Evolutionary conservation across 202 grass and related monocot genomes (phyloP).

Genomic region (Bolboschoenoplectus hybrid): DNA sequence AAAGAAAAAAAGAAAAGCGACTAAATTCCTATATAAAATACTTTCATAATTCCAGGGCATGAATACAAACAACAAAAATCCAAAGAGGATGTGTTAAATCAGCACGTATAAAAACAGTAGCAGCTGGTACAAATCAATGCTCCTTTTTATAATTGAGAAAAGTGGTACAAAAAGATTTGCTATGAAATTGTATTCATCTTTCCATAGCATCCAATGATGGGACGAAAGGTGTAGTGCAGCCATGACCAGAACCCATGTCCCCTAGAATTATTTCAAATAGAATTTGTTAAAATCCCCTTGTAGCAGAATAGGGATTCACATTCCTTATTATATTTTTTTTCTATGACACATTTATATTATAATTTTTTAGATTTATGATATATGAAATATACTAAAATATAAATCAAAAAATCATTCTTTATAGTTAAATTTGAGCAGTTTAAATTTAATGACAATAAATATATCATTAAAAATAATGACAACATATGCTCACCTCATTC

Average conservation of each 20-base stretch:
- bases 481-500: no score
- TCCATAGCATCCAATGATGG: not conserved
- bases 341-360: no score
- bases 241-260: not conserved
- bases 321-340: no score
- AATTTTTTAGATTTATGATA: no score
- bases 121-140: not conserved
- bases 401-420: no score
- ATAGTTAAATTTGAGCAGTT: no score
- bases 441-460: no score
- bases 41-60: not conserved
- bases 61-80: conserved; percentile 26
- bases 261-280: not conserved
- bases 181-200: conserved; percentile 11
- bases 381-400: no score
- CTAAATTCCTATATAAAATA: not conserved
- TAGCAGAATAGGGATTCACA: no score
- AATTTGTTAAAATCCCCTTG: not conserved
- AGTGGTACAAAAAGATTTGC: not conserved
- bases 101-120: conserved; percentile 29
- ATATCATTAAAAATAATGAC: no score
- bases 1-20: not conserved
- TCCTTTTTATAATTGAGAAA: conserved; percentile 6
- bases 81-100: conserved; percentile 34
- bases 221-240: not conserved